Evolutionary conservation across 2,329 filamentous ascomycete species (phyloP).

Genomic region (Chaetomium sp.): DNA sequence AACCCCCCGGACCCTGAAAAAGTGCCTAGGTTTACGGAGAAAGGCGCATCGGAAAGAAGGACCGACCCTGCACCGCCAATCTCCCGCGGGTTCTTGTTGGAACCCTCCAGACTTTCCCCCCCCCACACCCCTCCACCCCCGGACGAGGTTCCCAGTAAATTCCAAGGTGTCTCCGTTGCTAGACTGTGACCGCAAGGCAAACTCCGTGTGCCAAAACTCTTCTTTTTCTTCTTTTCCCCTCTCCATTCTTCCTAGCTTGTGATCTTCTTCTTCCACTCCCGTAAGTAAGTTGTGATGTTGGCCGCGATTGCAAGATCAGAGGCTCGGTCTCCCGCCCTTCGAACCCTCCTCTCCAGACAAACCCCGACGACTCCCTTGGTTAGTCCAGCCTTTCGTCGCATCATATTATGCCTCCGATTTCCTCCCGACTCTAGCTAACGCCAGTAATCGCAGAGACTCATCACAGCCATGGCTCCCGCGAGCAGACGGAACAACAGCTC

Average conservation of each 20-base stretch:
- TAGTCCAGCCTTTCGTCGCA: slow-evolving; percentile 24
- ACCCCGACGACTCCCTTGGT: slow-evolving; percentile 36
- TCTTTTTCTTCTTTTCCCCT: slow-evolving; percentile 5
- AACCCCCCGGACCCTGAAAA: slow-evolving; percentile 20
- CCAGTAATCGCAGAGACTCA: slow-evolving; percentile 36
- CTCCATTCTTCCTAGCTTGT: slow-evolving; percentile 10
- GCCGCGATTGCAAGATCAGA: slow-evolving; percentile 42
- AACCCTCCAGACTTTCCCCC: too few species aligned
- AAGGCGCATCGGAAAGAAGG: slow-evolving; percentile 16
- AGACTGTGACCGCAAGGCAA: slow-evolving; percentile 1
- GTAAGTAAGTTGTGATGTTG: slow-evolving; percentile 41
- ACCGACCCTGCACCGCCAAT: slow-evolving; percentile 27
- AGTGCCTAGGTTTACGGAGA: slow-evolving; percentile 32
- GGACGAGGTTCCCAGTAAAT: slow-evolving; percentile 14
- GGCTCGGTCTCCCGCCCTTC: slow-evolving; percentile 42
- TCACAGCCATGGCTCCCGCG: slow-evolving; percentile 55
- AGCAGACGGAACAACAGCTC: slow-evolving; percentile 60
- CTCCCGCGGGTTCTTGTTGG: slow-evolving; percentile 24
- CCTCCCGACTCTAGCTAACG: slow-evolving; percentile 21
- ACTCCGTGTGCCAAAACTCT: not conserved
- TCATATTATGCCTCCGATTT: not conserved
- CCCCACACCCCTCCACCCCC: not conserved
- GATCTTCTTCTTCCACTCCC: slow-evolving; percentile 16
- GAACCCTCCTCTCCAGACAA: slow-evolving; percentile 35
- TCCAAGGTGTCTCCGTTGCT: not conserved